These are phyloP conservation scores for Rhodotorula sphaerocarpa DNA, from an alignment of 768 basidiomycete species.

Conservation along the genomic window DNA sequence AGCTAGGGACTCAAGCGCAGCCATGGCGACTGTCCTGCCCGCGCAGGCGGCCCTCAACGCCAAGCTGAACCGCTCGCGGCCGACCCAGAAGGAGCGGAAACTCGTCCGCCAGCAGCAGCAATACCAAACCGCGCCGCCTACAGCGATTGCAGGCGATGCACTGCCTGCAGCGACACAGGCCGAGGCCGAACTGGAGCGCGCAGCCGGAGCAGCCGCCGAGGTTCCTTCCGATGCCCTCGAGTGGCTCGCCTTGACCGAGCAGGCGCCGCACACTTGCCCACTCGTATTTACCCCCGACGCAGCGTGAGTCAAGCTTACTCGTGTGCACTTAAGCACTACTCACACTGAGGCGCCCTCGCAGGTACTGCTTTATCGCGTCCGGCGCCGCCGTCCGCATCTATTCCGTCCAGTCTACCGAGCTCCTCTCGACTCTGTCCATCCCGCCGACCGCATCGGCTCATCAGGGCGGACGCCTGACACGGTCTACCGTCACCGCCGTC, in stretches of 20 bases:
- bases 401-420: slow-evolving; percentile 65
- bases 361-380: slow-evolving; percentile 82
- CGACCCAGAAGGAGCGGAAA: neutral
- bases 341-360: slow-evolving; percentile 19
- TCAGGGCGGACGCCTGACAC: neutral
- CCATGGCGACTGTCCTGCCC: neutral
- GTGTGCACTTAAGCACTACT: neutral
- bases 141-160: neutral
- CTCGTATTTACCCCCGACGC: slow-evolving; percentile 30
- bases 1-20: too few relatives aligned
- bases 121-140: neutral
- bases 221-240: too few relatives aligned
- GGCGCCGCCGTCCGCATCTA: slow-evolving; percentile 77
- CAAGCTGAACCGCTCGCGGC: neutral
- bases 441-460: slow-evolving; percentile 34
- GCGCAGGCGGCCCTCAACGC: too few relatives aligned
- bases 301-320: neutral
- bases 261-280: slow-evolving; percentile 6
- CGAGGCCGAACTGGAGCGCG: too few relatives aligned
- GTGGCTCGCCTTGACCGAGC: slow-evolving; percentile 20
- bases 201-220: too few relatives aligned
- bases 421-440: slow-evolving; percentile 71
- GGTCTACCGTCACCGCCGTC: slow-evolving; percentile 58
- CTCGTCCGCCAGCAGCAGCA: neutral
- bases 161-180: too few relatives aligned